Percentiles rank a stretch among this genome's conserved stretches.
These are phyloP conservation scores for Dalbergia cochinchinensis DNA, from an alignment of 306 rosid species.

Conservation along the genomic window DNA sequence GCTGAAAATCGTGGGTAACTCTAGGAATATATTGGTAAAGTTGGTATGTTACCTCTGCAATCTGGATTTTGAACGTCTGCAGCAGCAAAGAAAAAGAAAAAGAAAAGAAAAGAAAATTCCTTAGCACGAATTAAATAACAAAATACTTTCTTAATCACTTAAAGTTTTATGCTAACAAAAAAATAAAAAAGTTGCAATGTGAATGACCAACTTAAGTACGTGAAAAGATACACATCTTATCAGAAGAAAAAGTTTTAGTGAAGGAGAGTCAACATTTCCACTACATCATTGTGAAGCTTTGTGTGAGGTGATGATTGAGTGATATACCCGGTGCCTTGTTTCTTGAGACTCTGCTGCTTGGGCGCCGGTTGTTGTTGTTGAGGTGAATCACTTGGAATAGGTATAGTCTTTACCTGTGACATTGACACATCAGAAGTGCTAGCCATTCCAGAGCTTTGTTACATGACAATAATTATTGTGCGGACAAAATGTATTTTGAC, in stretches of 20 bases:
- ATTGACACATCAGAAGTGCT: conserved; percentile 33
- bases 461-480: neutral
- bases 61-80: conserved; percentile 63
- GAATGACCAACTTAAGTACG: neutral
- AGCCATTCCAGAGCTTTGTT: conserved; percentile 5
- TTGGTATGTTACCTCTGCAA: conserved; percentile 57
- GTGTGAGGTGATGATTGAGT: neutral
- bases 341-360: conserved; percentile 48
- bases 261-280: conserved; percentile 19
- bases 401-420: conserved; percentile 68
- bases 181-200: no score
- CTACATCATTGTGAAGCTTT: conserved; percentile 14
- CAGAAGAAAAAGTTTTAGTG: neutral
- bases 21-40: neutral
- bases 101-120: neutral
- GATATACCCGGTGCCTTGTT: conserved; percentile 60
- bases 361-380: conserved; percentile 51
- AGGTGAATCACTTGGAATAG: conserved; percentile 60
- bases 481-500: conserved; percentile 2
- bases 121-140: conserved; percentile 30
- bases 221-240: neutral
- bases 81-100: conserved; percentile 39
- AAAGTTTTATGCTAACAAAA: no score
- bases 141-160: neutral
- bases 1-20: conserved; percentile 10